These are phyloP conservation scores for Neurospora sp. DNA, from an alignment of 495 filamentous ascomycete genomes.

Conservation along the genomic window DNA sequence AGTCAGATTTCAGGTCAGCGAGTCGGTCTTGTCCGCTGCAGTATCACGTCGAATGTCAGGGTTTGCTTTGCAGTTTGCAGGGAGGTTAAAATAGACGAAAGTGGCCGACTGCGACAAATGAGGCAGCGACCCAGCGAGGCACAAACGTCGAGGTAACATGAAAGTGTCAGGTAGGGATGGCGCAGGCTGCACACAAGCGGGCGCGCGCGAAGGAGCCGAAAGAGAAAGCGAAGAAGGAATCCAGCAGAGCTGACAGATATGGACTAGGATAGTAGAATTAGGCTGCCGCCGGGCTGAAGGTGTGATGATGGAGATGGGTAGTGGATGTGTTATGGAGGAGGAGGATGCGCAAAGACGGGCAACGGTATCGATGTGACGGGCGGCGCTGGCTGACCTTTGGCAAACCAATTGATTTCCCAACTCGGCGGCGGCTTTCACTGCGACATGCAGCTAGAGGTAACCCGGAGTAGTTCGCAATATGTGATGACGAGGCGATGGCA, in stretches of 20 bases:
- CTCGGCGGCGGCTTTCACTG: background rate
- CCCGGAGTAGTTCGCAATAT: background rate
- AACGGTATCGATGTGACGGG: background rate
- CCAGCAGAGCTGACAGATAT: background rate
- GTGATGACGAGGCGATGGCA: background rate
- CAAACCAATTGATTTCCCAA: background rate
- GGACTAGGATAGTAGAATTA: background rate
- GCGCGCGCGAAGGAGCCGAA: background rate
- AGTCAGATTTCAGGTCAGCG: conserved; percentile 5
- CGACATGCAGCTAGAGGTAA: background rate
- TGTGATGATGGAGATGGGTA: background rate
- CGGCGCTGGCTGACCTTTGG: background rate
- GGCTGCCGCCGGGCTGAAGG: background rate
- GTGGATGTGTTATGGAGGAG: background rate
- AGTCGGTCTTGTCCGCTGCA: conserved; percentile 25
- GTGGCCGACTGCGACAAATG: conserved; percentile 31
- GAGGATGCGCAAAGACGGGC: background rate
- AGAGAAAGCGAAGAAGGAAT: background rate
- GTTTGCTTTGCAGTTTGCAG: conserved; percentile 12
- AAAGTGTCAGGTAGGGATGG: conserved; percentile 7
- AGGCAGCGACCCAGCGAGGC: conserved; percentile 18
- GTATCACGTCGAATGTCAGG: conserved; percentile 22
- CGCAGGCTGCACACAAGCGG: conserved; percentile 1
- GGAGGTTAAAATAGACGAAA: conserved; percentile 25
- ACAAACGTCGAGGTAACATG: conserved; percentile 9